Evolutionary conservation across 116 monocot genomes (phyloP).

Genomic region (Cymodocea nodosa): DNA sequence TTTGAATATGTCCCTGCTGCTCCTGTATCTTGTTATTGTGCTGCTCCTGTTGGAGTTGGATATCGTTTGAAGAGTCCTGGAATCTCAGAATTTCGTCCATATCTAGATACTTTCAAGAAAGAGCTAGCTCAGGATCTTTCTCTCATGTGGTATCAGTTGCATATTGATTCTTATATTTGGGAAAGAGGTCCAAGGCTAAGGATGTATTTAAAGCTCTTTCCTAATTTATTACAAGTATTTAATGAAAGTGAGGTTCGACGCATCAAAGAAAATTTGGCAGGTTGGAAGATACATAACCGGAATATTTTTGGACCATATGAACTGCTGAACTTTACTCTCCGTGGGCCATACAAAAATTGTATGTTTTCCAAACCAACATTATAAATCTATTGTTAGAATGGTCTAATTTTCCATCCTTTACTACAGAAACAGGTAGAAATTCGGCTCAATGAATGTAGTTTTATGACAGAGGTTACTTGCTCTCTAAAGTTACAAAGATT

Average conservation of each 20-base stretch:
- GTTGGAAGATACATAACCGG: constrained; percentile 68
- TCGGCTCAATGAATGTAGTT: no score
- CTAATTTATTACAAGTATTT: constrained; percentile 30
- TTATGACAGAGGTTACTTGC: no score
- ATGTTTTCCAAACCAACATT: constrained; percentile 11
- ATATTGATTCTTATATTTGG: constrained; percentile 60
- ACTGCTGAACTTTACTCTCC: constrained; percentile 56
- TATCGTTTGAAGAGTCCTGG: constrained; percentile 95
- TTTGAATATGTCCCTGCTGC: constrained; percentile 61
- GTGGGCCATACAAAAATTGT: constrained; percentile 61
- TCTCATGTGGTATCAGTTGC: constrained; percentile 43
- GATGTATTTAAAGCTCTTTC: constrained; percentile 84
- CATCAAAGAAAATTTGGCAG: constrained; percentile 51
- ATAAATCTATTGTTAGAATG: background rate
- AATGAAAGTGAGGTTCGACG: constrained; percentile 46
- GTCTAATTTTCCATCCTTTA: background rate
- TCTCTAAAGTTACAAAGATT: no score
- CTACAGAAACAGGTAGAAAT: no score
- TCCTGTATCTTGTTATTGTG: constrained; percentile 52
- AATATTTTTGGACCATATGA: constrained; percentile 93
- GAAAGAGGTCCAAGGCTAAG: constrained; percentile 83
- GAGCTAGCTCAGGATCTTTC: constrained; percentile 45
- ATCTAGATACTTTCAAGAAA: constrained; percentile 21
- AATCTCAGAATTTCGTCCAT: constrained; percentile 53
- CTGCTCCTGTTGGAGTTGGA: constrained; percentile 62